Evolutionary conservation across 2,329 filamentous ascomycete genomes (phyloP).

Genomic region (Xylariaceae sp.): DNA sequence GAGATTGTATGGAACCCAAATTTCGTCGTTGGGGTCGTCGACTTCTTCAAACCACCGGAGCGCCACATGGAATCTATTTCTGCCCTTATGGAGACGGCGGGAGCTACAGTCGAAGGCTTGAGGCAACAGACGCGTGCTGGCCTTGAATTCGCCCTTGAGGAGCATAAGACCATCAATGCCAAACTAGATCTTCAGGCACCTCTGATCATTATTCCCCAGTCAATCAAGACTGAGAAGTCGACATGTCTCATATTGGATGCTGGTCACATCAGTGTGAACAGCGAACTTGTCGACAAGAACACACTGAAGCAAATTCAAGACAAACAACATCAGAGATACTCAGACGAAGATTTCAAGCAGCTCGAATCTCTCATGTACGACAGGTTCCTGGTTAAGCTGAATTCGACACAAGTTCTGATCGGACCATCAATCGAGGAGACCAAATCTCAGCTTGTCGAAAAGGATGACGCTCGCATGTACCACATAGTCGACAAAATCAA

Average conservation of each 20-base stretch:
- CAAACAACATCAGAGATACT: slow-evolving; percentile 84
- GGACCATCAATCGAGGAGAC: slow-evolving; percentile 90
- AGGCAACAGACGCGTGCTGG: slow-evolving; percentile 94
- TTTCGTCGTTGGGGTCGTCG: slow-evolving; percentile 83
- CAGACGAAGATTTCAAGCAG: slow-evolving; percentile 80
- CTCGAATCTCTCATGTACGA: slow-evolving; percentile 97
- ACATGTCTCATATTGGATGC: slow-evolving; percentile 93
- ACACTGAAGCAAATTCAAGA: slow-evolving; percentile 85
- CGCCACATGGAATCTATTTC: slow-evolving; percentile 98
- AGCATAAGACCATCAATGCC: slow-evolving; percentile 97
- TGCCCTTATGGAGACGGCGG: slow-evolving; percentile 91
- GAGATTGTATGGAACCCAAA: slow-evolving; percentile 97
- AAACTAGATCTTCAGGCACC: slow-evolving; percentile 94
- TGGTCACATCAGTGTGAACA: slow-evolving; percentile 90
- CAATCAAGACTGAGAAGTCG: slow-evolving; percentile 73
- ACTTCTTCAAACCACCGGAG: slow-evolving; percentile 95
- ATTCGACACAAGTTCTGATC: slow-evolving; percentile 92
- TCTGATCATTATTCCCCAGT: slow-evolving; percentile 93
- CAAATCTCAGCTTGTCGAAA: slow-evolving; percentile 70
- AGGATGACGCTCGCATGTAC: slow-evolving; percentile 64
- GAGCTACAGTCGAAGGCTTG: slow-evolving; percentile 90
- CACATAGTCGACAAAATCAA: slow-evolving; percentile 97
- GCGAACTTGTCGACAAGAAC: slow-evolving; percentile 87
- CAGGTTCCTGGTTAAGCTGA: slow-evolving; percentile 87
- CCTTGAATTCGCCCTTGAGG: slow-evolving; percentile 91